Evolutionary conservation across 192 early-diverging fungal genomes (phyloP).

Genomic region (Rhizoclosmatium globosum): DNA sequence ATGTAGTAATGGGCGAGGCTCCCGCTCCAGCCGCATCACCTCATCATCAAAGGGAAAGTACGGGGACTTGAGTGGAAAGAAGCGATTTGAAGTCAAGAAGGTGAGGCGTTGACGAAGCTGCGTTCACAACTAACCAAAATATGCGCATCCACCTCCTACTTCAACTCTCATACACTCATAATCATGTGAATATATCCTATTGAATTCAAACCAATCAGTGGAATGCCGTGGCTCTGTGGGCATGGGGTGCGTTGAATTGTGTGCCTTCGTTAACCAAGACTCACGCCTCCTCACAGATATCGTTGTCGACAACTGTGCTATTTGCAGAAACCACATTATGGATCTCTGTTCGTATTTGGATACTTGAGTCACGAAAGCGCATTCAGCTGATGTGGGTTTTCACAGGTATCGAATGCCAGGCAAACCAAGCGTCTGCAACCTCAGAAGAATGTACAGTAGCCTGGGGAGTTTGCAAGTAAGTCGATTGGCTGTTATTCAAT

Average conservation of each 20-base stretch:
- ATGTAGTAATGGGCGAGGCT: conserved; percentile 36
- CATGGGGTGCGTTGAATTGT: conserved; percentile 81
- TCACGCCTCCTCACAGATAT: conserved; percentile 70
- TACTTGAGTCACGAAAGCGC: too few species aligned
- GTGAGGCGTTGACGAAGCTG: conserved; percentile 45
- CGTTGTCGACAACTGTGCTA: conserved; percentile 97
- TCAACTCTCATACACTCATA: too few species aligned
- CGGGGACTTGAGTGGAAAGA: conserved; percentile 54
- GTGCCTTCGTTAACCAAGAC: not conserved
- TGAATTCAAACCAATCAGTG: conserved; percentile 65
- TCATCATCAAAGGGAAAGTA: conserved; percentile 57
- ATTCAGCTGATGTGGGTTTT: not conserved
- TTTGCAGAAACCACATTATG: conserved; percentile 99
- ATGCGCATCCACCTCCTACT: too few species aligned
- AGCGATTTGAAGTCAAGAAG: conserved; percentile 97
- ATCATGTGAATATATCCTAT: not conserved
- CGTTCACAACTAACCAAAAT: too few species aligned
- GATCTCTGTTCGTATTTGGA: conserved; percentile 78
- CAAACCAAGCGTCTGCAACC: conserved; percentile 92
- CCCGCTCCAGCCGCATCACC: conserved; percentile 42
- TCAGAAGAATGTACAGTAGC: conserved; percentile 95
- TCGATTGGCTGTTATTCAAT: not conserved
- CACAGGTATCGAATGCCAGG: conserved; percentile 95
- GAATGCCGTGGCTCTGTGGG: conserved; percentile 99
- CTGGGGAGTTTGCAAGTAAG: conserved; percentile 96